Evolutionary conservation across 352 stramenopile genomes (phyloP), one percentile per base, ranked within the genome.

Genomic region (Phytopythium ostracodes): DNA sequence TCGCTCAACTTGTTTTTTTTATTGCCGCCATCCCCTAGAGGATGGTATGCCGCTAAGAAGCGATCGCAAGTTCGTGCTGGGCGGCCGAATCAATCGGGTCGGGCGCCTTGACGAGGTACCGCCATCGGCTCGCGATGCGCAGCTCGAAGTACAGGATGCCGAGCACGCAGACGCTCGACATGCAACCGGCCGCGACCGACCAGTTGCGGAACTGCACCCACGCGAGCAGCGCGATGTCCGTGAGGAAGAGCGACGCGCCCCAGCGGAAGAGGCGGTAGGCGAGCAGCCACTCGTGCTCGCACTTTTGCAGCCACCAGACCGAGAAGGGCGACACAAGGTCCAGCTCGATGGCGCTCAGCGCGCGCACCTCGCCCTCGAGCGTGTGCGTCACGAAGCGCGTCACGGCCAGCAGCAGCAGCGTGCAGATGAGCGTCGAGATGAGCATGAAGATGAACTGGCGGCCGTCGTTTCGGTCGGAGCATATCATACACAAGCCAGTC

Each of bases 391-490:
- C 81, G 60, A 79, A 94, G 9, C 84, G 72, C 60, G 84, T 94
- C 27, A 94, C 67, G 15, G 84, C 84, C 29, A 94, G 60, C 47
- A 94, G 66, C 54, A 94, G 65, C 51, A 92, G 56, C 44, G 73
- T 91, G 61, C 78, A 92, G 36, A 71, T 88, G 57, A 94, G 69
- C 47, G 80, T 87, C 60, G 77, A 85, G 25, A 91, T 50, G 43
- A 93, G 60, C 84, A 92, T 91, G 50, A 69, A 89, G 29, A 90
- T 77, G 60, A 93, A 92, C 72, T 88, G n/a, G n/a, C n/a, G n/a
- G n/a, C n/a, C n/a, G n/a, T n/a, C n/a, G n/a, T n/a, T n/a, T n/a
- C n/a, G n/a, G n/a, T n/a, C n/a, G n/a, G n/a, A n/a, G n/a, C 8
- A 11, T 14, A 40, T 2, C 52, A 66, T 42, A 46, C 12, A 50